Evolutionary conservation across 768 basidiomycete genomes (phyloP).

Genomic region (Boletus tylopilopsis): DNA sequence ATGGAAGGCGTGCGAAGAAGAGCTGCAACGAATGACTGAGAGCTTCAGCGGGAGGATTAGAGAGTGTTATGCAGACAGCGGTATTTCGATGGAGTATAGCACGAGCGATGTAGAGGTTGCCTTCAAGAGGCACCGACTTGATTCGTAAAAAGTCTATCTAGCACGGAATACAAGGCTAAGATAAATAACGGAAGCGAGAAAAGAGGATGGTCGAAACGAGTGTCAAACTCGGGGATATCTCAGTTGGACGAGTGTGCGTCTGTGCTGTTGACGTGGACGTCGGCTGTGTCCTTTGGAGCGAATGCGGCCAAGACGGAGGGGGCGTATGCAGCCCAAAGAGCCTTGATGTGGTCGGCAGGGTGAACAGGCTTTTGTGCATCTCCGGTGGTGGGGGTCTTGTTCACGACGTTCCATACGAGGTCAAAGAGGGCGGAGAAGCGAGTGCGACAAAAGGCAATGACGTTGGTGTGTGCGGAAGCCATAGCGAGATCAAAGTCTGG

Average conservation of each 20-base stretch:
- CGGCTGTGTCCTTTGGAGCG: slow-evolving; percentile 12
- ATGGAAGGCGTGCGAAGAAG: slow-evolving; percentile 90
- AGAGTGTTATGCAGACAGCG: slow-evolving; percentile 76
- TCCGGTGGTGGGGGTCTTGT: slow-evolving; percentile 32
- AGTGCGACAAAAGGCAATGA: slow-evolving; percentile 51
- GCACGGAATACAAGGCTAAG: slow-evolving; percentile 4
- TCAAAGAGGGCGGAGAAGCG: slow-evolving; percentile 50
- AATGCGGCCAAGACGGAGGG: slow-evolving; percentile 36
- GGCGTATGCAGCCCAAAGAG: slow-evolving; percentile 40
- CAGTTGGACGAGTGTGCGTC: slow-evolving; percentile 11
- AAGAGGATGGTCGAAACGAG: background rate
- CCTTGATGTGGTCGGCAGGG: slow-evolving; percentile 32
- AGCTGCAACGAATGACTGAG: slow-evolving; percentile 70
- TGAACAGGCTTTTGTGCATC: slow-evolving; percentile 19
- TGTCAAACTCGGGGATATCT: background rate
- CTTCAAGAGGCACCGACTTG: slow-evolving; percentile 61
- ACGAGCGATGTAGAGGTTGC: slow-evolving; percentile 70
- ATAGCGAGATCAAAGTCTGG: slow-evolving; percentile 58
- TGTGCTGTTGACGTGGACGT: slow-evolving; percentile 6
- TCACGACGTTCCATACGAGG: slow-evolving; percentile 40
- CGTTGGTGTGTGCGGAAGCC: slow-evolving; percentile 48
- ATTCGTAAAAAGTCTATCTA: slow-evolving; percentile 4
- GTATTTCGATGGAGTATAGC: slow-evolving; percentile 71
- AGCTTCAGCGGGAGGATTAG: slow-evolving; percentile 63
- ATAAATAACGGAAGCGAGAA: background rate